These are phyloP conservation scores for Kwoniella heveanensis DNA, from an alignment of 768 basidiomycete genomes.

Conservation along the genomic window DNA sequence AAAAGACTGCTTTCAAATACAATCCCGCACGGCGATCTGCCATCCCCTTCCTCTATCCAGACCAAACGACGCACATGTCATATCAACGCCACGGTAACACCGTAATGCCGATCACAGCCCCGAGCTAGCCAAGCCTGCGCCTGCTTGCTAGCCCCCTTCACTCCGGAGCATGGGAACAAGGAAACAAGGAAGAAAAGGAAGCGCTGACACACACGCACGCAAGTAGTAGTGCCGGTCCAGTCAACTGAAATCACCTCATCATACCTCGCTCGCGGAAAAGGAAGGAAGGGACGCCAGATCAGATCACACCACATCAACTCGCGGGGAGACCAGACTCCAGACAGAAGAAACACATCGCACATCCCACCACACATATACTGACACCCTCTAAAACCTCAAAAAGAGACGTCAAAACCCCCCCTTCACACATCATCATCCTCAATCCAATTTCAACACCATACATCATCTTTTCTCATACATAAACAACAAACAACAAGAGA, in stretches of 20 bases:
- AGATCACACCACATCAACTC: not conserved
- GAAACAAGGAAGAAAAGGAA: not conserved
- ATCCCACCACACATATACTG: conserved; percentile 22
- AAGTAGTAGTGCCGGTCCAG: not conserved
- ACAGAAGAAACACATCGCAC: no score
- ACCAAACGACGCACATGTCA: not conserved
- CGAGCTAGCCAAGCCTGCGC: not conserved
- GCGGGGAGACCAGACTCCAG: not conserved
- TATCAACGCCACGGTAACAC: not conserved
- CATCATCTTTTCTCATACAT: conserved; percentile 15
- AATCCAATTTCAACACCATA: conserved; percentile 6
- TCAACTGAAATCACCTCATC: not conserved
- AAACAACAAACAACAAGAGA: conserved; percentile 9
- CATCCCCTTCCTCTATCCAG: not conserved
- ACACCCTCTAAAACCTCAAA: not conserved
- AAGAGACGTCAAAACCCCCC: conserved; percentile 2
- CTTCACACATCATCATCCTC: conserved; percentile 5
- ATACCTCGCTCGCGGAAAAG: not conserved
- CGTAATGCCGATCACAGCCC: conserved; percentile 1
- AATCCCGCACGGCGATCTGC: no score
- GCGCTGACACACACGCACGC: not conserved
- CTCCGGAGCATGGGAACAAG: not conserved
- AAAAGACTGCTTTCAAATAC: no score
- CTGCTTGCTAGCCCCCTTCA: not conserved
- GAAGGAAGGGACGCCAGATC: not conserved